These are phyloP conservation scores for Wickerhamomyces hampshirensis DNA, from an alignment of 805 yeast species.

Conservation along the genomic window DNA sequence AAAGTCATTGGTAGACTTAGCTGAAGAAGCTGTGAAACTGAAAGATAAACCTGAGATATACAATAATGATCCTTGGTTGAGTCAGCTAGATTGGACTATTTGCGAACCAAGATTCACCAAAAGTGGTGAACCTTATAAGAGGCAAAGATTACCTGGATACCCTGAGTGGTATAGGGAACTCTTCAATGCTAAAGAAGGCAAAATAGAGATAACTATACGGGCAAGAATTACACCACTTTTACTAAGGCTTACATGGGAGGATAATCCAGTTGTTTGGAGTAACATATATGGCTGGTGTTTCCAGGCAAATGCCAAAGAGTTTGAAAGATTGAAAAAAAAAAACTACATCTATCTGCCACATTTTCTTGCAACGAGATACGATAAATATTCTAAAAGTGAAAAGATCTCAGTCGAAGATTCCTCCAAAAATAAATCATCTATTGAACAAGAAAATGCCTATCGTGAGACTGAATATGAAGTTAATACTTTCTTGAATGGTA, in stretches of 20 bases:
- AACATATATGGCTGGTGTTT: slow-evolving; percentile 87
- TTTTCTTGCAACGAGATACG: slow-evolving; percentile 8
- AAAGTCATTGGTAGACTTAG: slow-evolving; percentile 51
- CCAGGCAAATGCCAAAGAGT: slow-evolving; percentile 39
- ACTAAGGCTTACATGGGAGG: slow-evolving; percentile 80
- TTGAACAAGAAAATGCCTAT: slow-evolving; percentile 1
- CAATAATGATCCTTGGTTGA: slow-evolving; percentile 78
- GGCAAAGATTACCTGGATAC: slow-evolving; percentile 79
- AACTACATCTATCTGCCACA: slow-evolving; percentile 27
- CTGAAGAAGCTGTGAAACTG: slow-evolving; percentile 49
- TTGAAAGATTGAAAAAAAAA: slow-evolving; percentile 27
- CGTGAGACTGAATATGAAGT: slow-evolving; percentile 1
- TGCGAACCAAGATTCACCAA: slow-evolving; percentile 58
- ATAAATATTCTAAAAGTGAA: background rate
- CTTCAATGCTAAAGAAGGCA: slow-evolving; percentile 33
- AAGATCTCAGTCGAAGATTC: too few species aligned
- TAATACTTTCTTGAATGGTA: slow-evolving; percentile 3
- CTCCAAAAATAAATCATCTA: too few species aligned
- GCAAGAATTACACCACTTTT: slow-evolving; percentile 74
- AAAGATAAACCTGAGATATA: slow-evolving; percentile 39
- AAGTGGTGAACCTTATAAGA: slow-evolving; percentile 61
- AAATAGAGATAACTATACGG: slow-evolving; percentile 60
- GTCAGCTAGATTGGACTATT: slow-evolving; percentile 84
- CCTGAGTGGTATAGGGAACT: slow-evolving; percentile 89
- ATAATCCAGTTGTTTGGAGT: slow-evolving; percentile 76